Evolutionary conservation across 495 filamentous ascomycete species (phyloP), one percentile per base, ranked within the genome.

Genomic region (Daldinia loculata): DNA sequence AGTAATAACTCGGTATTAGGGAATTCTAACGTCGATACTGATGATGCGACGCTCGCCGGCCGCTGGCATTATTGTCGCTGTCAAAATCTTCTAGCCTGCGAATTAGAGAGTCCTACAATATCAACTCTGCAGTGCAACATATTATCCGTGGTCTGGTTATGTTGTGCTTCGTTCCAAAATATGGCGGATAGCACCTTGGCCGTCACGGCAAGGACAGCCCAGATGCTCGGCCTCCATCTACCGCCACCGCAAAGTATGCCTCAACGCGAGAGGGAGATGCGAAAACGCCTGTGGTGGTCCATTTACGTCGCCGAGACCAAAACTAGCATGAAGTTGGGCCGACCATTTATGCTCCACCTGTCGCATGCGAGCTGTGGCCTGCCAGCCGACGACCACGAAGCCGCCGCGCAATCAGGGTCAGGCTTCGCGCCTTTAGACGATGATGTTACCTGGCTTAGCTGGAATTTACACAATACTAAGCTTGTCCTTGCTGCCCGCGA

Each of bases 91-190:
- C 75, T 87, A 6, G 58, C 74, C 0, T 61, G 70, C 15, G 83
- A 86, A 39, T 73, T 82, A 9, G 85, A 88, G 70, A 83, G 78
- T 29, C 84, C 83, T 0, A 77, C 82, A 0, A 73, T 85, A 30
- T 70, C 76, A 5, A 85, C 84, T 0, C 51, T 88, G n/a, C 86
- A 88, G 61, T 83, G 82, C 67, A 80, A 86, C 60, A 75, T 86
- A 14, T 69, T 83, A 6, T 82, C 74, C 24, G 72, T 78, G 5
- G 67, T 86, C 12, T 87, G 85, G 69, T 76, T 87, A 2, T 81
- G 74, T 55, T 74, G 76, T 48, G 85, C 78, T 0, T 82, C 80
- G 7, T 84, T 84, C 27, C 80, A 80, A 15, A 87, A 84, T 52
- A 84, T 80, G 76, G 76, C 81, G 4, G 67, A 85, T 51, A 80